Evolutionary conservation across 2,329 filamentous ascomycete genomes (phyloP), one percentile per base, ranked within the genome.

Genomic region (Aspergillus felis): DNA sequence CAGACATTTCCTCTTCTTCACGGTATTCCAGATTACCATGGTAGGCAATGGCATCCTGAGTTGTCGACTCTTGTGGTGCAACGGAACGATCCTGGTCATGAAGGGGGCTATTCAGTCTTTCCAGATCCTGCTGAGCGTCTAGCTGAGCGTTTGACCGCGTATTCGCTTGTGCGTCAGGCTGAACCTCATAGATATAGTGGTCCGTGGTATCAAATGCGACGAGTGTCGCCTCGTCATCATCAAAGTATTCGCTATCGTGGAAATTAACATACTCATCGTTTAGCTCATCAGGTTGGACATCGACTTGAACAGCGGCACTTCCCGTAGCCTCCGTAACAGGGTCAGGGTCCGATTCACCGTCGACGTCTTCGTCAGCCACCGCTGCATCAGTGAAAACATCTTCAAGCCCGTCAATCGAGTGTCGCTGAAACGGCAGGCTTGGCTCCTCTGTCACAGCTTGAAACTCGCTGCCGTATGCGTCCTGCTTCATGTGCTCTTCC

Each of bases 141-240:
- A 20, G n/a, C 8, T 46, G 8, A 46, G 22, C 8, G 42, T 46
- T 20, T 7, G 10, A 22, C 6, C 27, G 24, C 6, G 44, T 29
- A n/a, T 48, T 41, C 29, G 27, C 50, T n/a, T n/a, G 7, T 24
- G 7, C 38, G n/a, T 35, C 54, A 20, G 29, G 10, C 35, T 17
- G 52, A 17, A 22, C 42, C 8, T 56, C 24, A 32, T 17, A 20
- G 22, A 17, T 35, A 38, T 48, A 28, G 22, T 49, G 44, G 32
- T 59, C 56, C n/a, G 61, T 59, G 29, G 53, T 46, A 24, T 66
- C 64, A 50, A 63, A 59, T 14, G 57, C 53, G 3, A 62, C 59
- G n/a, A 64, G 53, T 2, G 60, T 66, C 12, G 61, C 42, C 22
- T 64, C 66, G 10, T 66, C 58, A 2, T 68, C 46, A 28, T 67